Percentiles rank a stretch among this genome's conserved stretches.
Conservation (phyloP, 2,329 filamentous ascomycete species). For the Fusarium buharicum region DNA sequence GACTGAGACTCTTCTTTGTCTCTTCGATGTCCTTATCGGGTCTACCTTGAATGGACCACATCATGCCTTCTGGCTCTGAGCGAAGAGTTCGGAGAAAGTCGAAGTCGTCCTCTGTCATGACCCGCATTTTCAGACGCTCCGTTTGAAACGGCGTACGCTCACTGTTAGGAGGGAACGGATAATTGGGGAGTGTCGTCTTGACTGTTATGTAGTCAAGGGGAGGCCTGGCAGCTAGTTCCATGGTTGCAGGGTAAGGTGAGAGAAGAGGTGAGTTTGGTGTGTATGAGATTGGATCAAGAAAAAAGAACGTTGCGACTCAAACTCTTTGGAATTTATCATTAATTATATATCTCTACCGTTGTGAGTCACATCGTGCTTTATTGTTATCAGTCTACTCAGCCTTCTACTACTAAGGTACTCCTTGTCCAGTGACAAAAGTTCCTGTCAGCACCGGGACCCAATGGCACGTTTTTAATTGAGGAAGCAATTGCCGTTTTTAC, state of each 20-base stretch:
- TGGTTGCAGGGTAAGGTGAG: conserved; percentile 23
- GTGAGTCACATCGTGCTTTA: conserved; percentile 12
- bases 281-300: not conserved
- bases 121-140: conserved; percentile 65
- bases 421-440: conserved; percentile 16
- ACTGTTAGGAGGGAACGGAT: conserved; percentile 54
- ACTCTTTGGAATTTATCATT: not conserved
- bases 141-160: conserved; percentile 58
- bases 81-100: conserved; percentile 63
- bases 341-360: not conserved
- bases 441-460: conserved; percentile 1
- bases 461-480: conserved; percentile 1
- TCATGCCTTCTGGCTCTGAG: conserved; percentile 70
- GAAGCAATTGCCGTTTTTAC: not conserved
- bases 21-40: conserved; percentile 57
- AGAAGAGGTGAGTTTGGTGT: not conserved
- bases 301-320: not conserved
- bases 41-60: conserved; percentile 59
- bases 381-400: not conserved
- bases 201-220: conserved; percentile 53
- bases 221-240: conserved; percentile 31
- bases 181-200: conserved; percentile 59
- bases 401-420: too few species aligned
- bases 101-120: conserved; percentile 61
- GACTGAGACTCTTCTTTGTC: conserved; percentile 54